phyloP scores from a whole-genome alignment of 768 basidiomycete species.

The Agaricus blazei region DNA sequence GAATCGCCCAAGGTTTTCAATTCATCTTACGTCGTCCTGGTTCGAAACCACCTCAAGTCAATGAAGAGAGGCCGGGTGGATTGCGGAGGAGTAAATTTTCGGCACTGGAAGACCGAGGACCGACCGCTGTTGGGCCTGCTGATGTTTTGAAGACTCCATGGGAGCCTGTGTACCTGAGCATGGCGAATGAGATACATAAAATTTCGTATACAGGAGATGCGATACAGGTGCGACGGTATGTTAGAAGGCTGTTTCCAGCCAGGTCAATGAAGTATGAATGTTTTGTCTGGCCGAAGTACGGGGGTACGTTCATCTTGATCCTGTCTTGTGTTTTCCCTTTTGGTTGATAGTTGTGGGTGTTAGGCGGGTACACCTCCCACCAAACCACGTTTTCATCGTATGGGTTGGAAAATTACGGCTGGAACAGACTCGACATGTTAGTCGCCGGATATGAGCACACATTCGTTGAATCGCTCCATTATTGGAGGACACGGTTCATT shows the following conservation, averaged over 20 bases:
- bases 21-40: constrained; percentile 61
- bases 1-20: constrained; percentile 93
- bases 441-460: constrained; percentile 79
- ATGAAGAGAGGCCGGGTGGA: constrained; percentile 22
- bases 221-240: constrained; percentile 84
- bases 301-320: constrained; percentile 30
- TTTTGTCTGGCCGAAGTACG: constrained; percentile 90
- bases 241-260: constrained; percentile 63
- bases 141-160: constrained; percentile 54
- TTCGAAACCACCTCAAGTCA: constrained; percentile 19
- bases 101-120: constrained; percentile 45
- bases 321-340: not conserved
- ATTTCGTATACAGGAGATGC: constrained; percentile 89
- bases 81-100: constrained; percentile 50
- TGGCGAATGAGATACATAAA: constrained; percentile 93
- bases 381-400: constrained; percentile 71
- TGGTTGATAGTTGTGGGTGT: not conserved
- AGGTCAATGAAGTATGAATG: constrained; percentile 76
- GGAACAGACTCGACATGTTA: constrained; percentile 89
- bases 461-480: constrained; percentile 77
- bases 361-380: constrained; percentile 76
- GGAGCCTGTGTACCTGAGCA: constrained; percentile 85
- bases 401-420: constrained; percentile 78
- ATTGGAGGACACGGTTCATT: constrained; percentile 93
- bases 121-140: constrained; percentile 59